Percentiles rank a stretch among this genome's conserved stretches.
phyloP scores from a whole-genome alignment of 805 yeast genomes.

The Pichia nakasei region DNA sequence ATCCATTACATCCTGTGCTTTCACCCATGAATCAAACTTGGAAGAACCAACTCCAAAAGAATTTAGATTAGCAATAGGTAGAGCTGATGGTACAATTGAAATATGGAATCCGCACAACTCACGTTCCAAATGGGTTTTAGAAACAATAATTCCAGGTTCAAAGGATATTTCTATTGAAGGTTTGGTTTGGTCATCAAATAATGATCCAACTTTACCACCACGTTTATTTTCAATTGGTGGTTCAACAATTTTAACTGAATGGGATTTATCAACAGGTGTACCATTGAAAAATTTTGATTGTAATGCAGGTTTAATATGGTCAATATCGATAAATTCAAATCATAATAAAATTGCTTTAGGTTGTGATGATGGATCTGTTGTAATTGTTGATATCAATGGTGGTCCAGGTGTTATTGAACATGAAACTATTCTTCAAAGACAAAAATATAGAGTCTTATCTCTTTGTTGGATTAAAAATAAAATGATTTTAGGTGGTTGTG shows the following conservation, averaged over 20 bases:
- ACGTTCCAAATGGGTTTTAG: slow-evolving; percentile 71
- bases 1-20: slow-evolving; percentile 71
- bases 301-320: slow-evolving; percentile 92
- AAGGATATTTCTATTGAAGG: slow-evolving; percentile 84
- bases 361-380: slow-evolving; percentile 91
- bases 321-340: slow-evolving; percentile 54
- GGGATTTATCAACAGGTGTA: slow-evolving; percentile 71
- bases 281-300: slow-evolving; percentile 77
- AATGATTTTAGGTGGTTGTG: slow-evolving; percentile 82
- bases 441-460: slow-evolving; percentile 71
- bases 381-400: slow-evolving; percentile 73
- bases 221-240: slow-evolving; percentile 93
- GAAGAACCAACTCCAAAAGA: slow-evolving; percentile 40
- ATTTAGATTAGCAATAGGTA: slow-evolving; percentile 79
- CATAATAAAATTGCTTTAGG: slow-evolving; percentile 74
- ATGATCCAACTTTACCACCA: slow-evolving; percentile 36
- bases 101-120: slow-evolving; percentile 71
- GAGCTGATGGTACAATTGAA: slow-evolving; percentile 92
- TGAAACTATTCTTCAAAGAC: slow-evolving; percentile 68
- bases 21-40: slow-evolving; percentile 49
- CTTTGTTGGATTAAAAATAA: slow-evolving; percentile 66
- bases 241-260: slow-evolving; percentile 81
- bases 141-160: slow-evolving; percentile 65
- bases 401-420: slow-evolving; percentile 81
- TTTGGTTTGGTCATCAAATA: slow-evolving; percentile 58